Conservation (phyloP, 306 rosid species). For the Cajanus cajan region DNA sequence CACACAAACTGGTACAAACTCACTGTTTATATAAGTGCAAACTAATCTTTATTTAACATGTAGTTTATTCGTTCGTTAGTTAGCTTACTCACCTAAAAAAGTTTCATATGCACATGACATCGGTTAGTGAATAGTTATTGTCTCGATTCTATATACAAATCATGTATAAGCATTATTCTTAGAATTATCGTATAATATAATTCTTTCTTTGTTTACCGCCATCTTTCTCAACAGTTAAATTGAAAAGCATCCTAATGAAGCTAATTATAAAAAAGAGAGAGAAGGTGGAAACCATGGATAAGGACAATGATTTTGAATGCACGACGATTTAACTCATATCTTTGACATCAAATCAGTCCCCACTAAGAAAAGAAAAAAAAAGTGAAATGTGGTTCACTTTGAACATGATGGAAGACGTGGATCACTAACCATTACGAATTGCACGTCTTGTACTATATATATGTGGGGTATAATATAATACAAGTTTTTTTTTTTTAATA, state of each 20-base stretch:
- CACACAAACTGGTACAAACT: conserved; percentile 13
- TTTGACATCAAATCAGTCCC: conserved; percentile 27
- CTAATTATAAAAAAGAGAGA: neutral
- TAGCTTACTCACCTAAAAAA: neutral
- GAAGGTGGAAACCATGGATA: conserved; percentile 7
- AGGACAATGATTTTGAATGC: conserved; percentile 28
- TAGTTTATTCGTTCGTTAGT: neutral
- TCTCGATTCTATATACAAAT: neutral
- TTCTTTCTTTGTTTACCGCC: neutral
- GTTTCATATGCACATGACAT: neutral
- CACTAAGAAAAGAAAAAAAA: conserved; percentile 16
- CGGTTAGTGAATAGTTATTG: neutral
- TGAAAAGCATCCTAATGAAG: neutral
- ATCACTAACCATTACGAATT: neutral
- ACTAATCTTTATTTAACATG: neutral
- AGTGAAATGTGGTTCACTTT: conserved; percentile 18
- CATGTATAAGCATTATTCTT: neutral
- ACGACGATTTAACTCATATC: neutral
- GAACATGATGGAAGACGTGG: conserved; percentile 1
- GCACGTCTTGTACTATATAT: neutral
- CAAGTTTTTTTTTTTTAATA: no score
- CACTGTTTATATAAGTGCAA: neutral
- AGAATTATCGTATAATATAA: no score
- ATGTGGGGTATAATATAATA: neutral
- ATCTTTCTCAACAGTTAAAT: neutral